These are phyloP conservation scores for Podaxis sp. DNA, from an alignment of 768 basidiomycete genomes.

Conservation along the genomic window DNA sequence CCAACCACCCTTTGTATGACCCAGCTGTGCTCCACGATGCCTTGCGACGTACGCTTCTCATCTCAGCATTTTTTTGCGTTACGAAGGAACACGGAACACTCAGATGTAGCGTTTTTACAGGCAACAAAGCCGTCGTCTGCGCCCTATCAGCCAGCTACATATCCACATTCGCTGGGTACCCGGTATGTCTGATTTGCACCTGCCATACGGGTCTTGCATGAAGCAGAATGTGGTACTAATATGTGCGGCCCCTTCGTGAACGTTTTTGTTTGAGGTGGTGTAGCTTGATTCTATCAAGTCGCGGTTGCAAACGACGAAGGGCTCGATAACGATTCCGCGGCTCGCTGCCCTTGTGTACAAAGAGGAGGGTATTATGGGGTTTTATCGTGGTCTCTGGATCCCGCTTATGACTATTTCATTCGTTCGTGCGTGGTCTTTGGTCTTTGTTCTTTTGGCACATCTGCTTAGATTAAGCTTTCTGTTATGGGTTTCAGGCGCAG, in stretches of 20 bases:
- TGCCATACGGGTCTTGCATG: conserved; percentile 23
- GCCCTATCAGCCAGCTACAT: conserved; percentile 90
- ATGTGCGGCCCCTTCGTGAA: not conserved
- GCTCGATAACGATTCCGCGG: conserved; percentile 67
- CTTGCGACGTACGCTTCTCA: conserved; percentile 55
- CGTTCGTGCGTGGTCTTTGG: conserved; percentile 72
- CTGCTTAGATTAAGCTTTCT: conserved; percentile 1
- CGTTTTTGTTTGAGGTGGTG: not conserved
- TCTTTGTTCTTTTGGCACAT: not conserved
- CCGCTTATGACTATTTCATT: conserved; percentile 95
- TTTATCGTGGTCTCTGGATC: conserved; percentile 89
- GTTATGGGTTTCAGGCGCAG: conserved; percentile 57
- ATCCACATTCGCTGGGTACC: conserved; percentile 91
- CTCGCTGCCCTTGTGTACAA: conserved; percentile 73
- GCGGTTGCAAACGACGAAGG: conserved; percentile 82
- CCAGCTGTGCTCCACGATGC: conserved; percentile 59
- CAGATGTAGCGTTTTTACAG: conserved; percentile 37
- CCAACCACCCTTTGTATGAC: conserved; percentile 60
- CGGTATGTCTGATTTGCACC: conserved; percentile 39
- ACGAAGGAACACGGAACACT: not conserved
- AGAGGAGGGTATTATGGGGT: conserved; percentile 86
- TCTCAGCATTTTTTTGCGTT: not conserved
- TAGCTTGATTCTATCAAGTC: conserved; percentile 95
- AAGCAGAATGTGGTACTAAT: not conserved
- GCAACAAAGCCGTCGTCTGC: conserved; percentile 85